A percentile compares a stretch with the other conserved stretches of the same genome.
phyloP scores from a whole-genome alignment of 176 grass and related monocot species.

The Oryza nivara region DNA sequence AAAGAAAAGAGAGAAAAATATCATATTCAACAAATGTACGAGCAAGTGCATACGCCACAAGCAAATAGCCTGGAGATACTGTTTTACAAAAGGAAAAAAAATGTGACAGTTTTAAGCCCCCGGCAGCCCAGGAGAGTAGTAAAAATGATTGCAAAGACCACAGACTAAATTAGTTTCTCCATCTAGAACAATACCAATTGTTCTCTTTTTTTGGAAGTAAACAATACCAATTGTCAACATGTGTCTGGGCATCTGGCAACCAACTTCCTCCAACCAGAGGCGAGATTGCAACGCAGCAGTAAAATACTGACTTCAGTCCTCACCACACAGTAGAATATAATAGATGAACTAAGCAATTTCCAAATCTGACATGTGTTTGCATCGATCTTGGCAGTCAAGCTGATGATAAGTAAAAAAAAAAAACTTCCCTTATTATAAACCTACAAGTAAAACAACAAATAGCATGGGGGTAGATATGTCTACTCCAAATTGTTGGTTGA shows the following conservation, averaged over 20 bases:
- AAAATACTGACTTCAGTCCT: neutral
- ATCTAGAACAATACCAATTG: neutral
- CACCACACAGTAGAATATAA: neutral
- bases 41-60: neutral
- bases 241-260: neutral
- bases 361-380: neutral
- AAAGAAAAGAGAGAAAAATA: neutral
- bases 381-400: neutral
- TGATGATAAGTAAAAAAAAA: neutral
- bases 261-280: neutral
- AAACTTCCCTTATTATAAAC: neutral
- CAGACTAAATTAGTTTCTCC: neutral
- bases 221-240: neutral
- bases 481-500: neutral
- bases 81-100: neutral
- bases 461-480: neutral
- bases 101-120: neutral
- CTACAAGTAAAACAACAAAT: neutral
- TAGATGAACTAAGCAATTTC: neutral
- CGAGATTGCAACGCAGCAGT: neutral
- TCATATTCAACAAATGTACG: neutral
- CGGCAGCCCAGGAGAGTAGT: neutral
- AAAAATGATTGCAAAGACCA: neutral
- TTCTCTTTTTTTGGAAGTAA: neutral
- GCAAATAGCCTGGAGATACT: conserved; percentile 14